Conservation (phyloP, 2,329 filamentous ascomycete genomes). For the Dothideomycetes sp. region DNA sequence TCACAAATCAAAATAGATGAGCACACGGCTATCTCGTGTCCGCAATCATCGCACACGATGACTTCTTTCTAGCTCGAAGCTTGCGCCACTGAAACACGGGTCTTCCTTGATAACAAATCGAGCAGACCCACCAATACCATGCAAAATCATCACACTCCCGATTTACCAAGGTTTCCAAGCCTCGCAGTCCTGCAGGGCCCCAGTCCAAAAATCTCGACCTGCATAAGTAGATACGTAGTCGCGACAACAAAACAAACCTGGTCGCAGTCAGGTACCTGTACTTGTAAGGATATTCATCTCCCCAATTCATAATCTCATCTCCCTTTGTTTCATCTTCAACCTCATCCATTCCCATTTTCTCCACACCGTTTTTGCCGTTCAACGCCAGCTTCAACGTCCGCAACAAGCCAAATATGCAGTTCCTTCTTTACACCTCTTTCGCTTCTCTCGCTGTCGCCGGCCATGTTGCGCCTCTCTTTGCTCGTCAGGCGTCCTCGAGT, state of each 20-base stretch:
- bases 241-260: not conserved
- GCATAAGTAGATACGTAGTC: not conserved
- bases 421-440: not conserved
- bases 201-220: not conserved
- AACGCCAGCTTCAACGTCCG: no score
- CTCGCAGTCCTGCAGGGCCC: not conserved
- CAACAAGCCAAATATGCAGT: not conserved
- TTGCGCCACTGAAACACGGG: not conserved
- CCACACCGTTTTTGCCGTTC: not conserved
- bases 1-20: not conserved
- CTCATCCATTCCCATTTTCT: not conserved
- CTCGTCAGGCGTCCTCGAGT: not conserved
- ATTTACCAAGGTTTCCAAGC: not conserved
- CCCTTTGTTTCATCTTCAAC: not conserved
- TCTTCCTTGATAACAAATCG: not conserved
- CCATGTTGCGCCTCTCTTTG: conserved; percentile 4
- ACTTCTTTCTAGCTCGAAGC: not conserved
- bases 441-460: not conserved
- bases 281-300: not conserved
- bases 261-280: not conserved
- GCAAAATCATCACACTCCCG: not conserved
- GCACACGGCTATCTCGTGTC: not conserved
- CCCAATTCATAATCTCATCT: not conserved
- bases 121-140: not conserved
- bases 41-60: not conserved